Base-by-base conservation (phyloP, 176 grass and related monocot species). In the Oryza nivara region DNA sequence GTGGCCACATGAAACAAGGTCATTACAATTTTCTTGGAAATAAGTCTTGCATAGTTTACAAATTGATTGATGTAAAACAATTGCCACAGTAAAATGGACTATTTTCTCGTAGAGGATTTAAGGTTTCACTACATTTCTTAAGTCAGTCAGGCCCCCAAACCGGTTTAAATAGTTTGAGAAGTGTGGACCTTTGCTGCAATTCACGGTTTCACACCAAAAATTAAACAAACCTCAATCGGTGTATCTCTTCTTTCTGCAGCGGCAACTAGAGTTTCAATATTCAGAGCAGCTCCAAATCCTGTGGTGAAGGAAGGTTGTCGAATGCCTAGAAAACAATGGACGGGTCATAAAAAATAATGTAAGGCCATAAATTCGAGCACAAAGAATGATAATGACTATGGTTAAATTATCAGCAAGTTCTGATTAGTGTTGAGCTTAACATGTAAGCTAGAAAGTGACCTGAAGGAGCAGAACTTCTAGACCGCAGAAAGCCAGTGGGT, bases 211-310 rank as follows among this genome's bases (percentile, higher is more conserved):
- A 69, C 64, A 34, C 22, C 3, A 48, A 83, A 82, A 70, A 83
- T 9, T 52, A 85, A 89, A 80, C 78, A 58, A 84, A 98, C 96
- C 93, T 98, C 93, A 70, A 98, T 87, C 28, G 68, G 91, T 19
- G 96, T 85, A 85, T 98, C 93, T 85, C 96, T 93, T 95, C 51
- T 81, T 87, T 98, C 91, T 85, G 95, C 92, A 80, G 95, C 95
- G 32, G 95, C 95, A 84, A 98, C 92, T 83, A 98, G 95, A 67
- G 95, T 98, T 85, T 93, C 92, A 82, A 98, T 98, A 79, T 98
- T 98, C 91, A 98, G 87, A 84, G 95, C 95, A 73, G 85, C 82
- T 25, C 95, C 95, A 80, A 95, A 98, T 82, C 95, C 95, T 68
- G 85, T 91, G 52, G 75, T 82, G 75, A 89, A 90, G 43, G 92